These are phyloP conservation scores for Xylariales sp. DNA, from an alignment of 2,329 filamentous ascomycete species.

Conservation along the genomic window DNA sequence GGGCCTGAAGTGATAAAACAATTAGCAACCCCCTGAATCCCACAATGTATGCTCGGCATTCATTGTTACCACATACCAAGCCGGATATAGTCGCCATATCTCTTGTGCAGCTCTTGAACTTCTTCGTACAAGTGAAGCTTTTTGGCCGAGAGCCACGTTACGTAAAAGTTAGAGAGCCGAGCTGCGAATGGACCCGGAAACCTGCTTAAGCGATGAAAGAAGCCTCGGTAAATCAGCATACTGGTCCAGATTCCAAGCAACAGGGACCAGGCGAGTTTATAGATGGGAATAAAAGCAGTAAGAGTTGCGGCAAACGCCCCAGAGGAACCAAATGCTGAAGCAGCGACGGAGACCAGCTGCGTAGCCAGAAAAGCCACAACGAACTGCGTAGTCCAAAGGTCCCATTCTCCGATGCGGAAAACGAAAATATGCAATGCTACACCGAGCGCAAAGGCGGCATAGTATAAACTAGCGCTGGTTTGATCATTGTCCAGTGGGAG, in stretches of 20 bases:
- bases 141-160: not conserved
- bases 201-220: slow-evolving; percentile 3
- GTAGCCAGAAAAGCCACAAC: not conserved
- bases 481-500: too few species aligned
- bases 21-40: not conserved
- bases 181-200: slow-evolving; percentile 7
- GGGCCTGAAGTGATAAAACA: not conserved
- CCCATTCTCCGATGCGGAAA: slow-evolving; percentile 7
- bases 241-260: slow-evolving; percentile 1
- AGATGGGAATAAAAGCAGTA: not conserved
- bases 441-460: not conserved
- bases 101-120: slow-evolving; percentile 14
- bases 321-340: not conserved
- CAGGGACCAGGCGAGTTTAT: not conserved
- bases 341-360: not conserved
- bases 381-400: not conserved
- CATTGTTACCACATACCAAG: slow-evolving; percentile 14
- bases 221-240: slow-evolving; percentile 7
- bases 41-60: not conserved
- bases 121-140: slow-evolving; percentile 3
- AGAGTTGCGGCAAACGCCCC: not conserved
- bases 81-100: slow-evolving; percentile 37
- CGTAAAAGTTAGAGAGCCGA: slow-evolving; percentile 3
- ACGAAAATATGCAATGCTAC: not conserved
- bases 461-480: too few species aligned